Conservation (phyloP, 192 early-diverging fungal species). For the Coemansia sp. region DNA sequence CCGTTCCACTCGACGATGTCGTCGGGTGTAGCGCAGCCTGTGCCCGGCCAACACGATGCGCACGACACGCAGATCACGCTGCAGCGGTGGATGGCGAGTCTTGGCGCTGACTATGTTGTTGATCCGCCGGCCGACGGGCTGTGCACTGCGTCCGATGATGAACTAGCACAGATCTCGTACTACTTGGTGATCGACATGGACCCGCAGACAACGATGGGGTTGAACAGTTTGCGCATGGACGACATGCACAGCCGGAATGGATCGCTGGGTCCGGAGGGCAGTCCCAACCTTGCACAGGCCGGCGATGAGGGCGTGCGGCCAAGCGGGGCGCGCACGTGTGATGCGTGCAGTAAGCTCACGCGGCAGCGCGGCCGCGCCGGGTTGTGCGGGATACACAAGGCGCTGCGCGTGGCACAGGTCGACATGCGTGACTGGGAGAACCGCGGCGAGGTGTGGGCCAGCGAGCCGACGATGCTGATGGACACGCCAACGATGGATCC, state of each 20-base stretch:
- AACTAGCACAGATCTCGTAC: conserved; percentile 37
- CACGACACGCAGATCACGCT: conserved; percentile 10
- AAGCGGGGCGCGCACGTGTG: conserved; percentile 21
- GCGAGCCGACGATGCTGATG: conserved; percentile 49
- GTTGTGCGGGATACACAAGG: conserved; percentile 39
- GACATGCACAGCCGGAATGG: conserved; percentile 41
- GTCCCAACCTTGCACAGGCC: not conserved
- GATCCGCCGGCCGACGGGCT: conserved; percentile 36
- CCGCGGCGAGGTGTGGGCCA: conserved; percentile 50
- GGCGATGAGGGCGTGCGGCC: not conserved
- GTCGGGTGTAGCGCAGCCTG: not conserved
- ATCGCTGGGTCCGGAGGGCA: conserved; percentile 18
- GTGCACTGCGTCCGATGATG: not conserved
- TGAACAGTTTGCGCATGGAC: conserved; percentile 25
- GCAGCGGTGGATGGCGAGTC: conserved; percentile 45
- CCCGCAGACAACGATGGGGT: conserved; percentile 38
- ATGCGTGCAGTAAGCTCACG: conserved; percentile 14
- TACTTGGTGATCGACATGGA: conserved; percentile 52
- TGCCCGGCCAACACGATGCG: not conserved
- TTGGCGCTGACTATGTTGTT: conserved; percentile 15
- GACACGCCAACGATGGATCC: conserved; percentile 42
- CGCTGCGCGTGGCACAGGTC: conserved; percentile 22
- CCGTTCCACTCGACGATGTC: conserved; percentile 6
- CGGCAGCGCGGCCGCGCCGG: conserved; percentile 2
- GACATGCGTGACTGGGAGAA: conserved; percentile 56